Evolutionary conservation across 2,329 filamentous ascomycete species (phyloP).

Genomic region (Aphanocladium album): DNA sequence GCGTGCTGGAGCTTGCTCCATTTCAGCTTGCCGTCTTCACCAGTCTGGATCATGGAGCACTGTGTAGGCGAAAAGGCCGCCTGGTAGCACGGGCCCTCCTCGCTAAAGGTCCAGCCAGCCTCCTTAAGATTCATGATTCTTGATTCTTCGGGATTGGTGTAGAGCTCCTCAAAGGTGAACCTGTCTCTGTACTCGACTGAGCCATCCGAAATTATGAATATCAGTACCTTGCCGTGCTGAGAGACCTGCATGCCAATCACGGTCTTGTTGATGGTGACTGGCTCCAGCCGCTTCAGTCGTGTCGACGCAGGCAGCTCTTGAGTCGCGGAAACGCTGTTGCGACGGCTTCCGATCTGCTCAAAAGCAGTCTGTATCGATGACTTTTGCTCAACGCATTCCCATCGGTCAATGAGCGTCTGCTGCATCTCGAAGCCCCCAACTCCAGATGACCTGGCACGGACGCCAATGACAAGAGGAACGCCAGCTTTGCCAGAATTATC

Average conservation of each 20-base stretch:
- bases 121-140: constrained; percentile 68
- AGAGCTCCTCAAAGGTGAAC: constrained; percentile 63
- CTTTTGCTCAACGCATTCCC: constrained; percentile 70
- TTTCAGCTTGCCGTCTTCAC: constrained; percentile 52
- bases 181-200: constrained; percentile 76
- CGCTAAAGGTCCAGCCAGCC: constrained; percentile 68
- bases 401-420: constrained; percentile 73
- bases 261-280: constrained; percentile 66
- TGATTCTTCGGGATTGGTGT: constrained; percentile 57
- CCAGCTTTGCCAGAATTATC: constrained; percentile 54
- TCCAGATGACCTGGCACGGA: constrained; percentile 59
- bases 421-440: constrained; percentile 55
- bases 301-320: constrained; percentile 27
- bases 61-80: constrained; percentile 57
- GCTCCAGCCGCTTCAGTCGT: constrained; percentile 58
- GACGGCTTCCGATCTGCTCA: constrained; percentile 64
- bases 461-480: constrained; percentile 62
- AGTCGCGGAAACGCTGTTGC: constrained; percentile 41
- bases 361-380: constrained; percentile 69
- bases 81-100: constrained; percentile 59
- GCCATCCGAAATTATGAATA: constrained; percentile 73
- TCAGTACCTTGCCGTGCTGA: constrained; percentile 66
- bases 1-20: constrained; percentile 54
- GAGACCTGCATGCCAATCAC: constrained; percentile 63
- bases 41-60: constrained; percentile 53